Conservation (phyloP, 495 filamentous ascomycete species). For the Parathielavia hyrcaniae region DNA sequence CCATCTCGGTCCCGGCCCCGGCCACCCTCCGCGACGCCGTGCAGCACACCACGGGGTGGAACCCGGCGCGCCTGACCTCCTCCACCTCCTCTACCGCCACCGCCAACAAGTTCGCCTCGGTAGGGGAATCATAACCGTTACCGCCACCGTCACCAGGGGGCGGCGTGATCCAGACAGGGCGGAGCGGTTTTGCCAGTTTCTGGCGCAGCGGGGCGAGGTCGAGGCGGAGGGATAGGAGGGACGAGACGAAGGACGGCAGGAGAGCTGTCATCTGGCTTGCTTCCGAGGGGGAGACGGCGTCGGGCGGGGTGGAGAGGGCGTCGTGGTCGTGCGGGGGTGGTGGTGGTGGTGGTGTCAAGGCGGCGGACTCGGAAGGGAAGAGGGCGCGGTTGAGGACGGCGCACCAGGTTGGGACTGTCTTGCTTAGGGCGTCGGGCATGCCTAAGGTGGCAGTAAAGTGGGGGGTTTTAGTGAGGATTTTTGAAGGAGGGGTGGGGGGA, state of each 20-base stretch:
- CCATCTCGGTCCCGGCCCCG: constrained; percentile 59
- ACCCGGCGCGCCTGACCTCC: no score
- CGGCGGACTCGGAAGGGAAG: constrained; percentile 51
- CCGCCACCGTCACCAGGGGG: no score
- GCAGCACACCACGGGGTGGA: constrained; percentile 68
- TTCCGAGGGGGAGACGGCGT: constrained; percentile 65
- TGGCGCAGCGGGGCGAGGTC: constrained; percentile 29
- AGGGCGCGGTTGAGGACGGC: constrained; percentile 73
- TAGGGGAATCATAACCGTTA: constrained; percentile 6
- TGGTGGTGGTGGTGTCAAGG: constrained; percentile 3
- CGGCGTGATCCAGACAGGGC: constrained; percentile 57
- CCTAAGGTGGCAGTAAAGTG: constrained; percentile 35
- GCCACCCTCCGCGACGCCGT: constrained; percentile 66
- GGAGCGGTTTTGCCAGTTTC: constrained; percentile 51
- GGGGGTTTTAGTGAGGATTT: constrained; percentile 10
- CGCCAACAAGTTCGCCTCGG: constrained; percentile 23
- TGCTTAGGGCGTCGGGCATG: constrained; percentile 88
- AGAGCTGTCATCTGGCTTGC: constrained; percentile 67
- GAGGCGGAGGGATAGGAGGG: constrained; percentile 46
- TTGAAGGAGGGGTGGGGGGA: neutral
- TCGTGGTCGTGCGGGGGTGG: constrained; percentile 19
- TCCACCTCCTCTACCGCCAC: constrained; percentile 44
- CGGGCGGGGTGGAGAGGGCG: constrained; percentile 58
- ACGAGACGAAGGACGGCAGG: constrained; percentile 58
- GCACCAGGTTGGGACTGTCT: constrained; percentile 93